Conservation (phyloP, 495 filamentous ascomycete genomes). For the Ramalina intermedia region DNA sequence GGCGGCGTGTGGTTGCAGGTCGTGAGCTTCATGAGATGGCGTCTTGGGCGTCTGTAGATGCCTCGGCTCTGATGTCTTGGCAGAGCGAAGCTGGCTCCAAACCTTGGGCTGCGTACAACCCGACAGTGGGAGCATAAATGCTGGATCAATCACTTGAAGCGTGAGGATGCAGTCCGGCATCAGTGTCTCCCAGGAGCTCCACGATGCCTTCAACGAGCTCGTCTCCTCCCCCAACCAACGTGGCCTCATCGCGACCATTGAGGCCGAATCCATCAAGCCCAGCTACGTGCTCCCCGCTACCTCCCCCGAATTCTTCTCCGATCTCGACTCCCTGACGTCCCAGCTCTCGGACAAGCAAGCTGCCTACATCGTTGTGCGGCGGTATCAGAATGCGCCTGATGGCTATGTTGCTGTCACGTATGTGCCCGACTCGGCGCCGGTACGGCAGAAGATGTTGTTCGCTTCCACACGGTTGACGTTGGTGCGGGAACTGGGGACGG, state of each 20-base stretch:
- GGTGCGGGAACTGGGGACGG: constrained; percentile 70
- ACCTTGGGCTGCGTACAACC: no score
- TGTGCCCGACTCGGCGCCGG: constrained; percentile 76
- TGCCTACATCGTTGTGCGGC: constrained; percentile 73
- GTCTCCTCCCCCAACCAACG: constrained; percentile 48
- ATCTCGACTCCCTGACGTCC: constrained; percentile 41
- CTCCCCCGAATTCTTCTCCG: constrained; percentile 42
- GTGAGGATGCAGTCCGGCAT: constrained; percentile 13
- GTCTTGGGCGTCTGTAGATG: no score
- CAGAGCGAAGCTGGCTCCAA: no score
- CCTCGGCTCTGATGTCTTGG: no score
- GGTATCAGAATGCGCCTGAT: constrained; percentile 32
- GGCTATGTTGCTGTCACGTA: constrained; percentile 69
- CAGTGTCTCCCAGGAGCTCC: constrained; percentile 58
- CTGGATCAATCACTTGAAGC: no score
- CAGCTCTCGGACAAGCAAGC: constrained; percentile 59
- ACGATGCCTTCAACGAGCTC: constrained; percentile 63
- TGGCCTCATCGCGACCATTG: constrained; percentile 70
- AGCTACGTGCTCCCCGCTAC: constrained; percentile 41
- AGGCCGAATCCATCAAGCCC: constrained; percentile 58
- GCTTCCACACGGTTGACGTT: constrained; percentile 77
- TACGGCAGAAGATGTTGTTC: constrained; percentile 93
- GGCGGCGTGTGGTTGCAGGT: no score
- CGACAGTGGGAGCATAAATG: no score
- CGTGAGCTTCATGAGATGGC: no score